Base-by-base conservation (phyloP, 2,329 filamentous ascomycete genomes). In the Claviceps capensis region DNA sequence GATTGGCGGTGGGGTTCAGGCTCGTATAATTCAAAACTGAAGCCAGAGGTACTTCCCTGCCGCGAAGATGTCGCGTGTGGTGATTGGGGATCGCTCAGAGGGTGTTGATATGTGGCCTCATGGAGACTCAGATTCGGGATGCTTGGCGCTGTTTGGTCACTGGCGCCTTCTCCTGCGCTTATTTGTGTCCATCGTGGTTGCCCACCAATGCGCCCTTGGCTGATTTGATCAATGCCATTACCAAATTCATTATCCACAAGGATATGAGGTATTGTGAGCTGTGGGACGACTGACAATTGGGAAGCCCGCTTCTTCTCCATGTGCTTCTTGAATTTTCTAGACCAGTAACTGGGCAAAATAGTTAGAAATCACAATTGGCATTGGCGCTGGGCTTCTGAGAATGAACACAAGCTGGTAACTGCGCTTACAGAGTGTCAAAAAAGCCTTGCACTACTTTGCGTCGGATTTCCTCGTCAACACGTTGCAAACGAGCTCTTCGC, bases 381-480 rank as follows among this genome's bases (percentile, higher is more conserved):
- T 34, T 45, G 19, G 19, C 19, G 3, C 30, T n/a, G n/a, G n/a
- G 2, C 4, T 23, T 37, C 4, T 44, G 30, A 11, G 4, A 34
- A 34, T 11, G 30, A 11, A 34, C 9, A 19, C 22, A 8, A 1
- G 30, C 8, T 17, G 22, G 19, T 17, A 11, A n/a, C 37, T 22
- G 22, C 16, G 70, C 78, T 69, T 70, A 90, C 70, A 93, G 69
- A 14, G 90, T 97, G 65, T 97, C 87, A 67, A 98, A 97, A 72
- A 98, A 98, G 42, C 90, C 89, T 44, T 93, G 79, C 9, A 98
- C 93, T 30, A 90, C 82, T 56, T 91, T 86, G 53, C 94, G 82
- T 53, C 88, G 85, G 44, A 97, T 88, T 59, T 93, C 88, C 67
- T 98, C 91, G 61, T 98, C 88, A 1, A 98, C 91, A 55, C 91